Evolutionary conservation across 805 yeast genomes (phyloP).

Genomic region (Saturnispora silvae): DNA sequence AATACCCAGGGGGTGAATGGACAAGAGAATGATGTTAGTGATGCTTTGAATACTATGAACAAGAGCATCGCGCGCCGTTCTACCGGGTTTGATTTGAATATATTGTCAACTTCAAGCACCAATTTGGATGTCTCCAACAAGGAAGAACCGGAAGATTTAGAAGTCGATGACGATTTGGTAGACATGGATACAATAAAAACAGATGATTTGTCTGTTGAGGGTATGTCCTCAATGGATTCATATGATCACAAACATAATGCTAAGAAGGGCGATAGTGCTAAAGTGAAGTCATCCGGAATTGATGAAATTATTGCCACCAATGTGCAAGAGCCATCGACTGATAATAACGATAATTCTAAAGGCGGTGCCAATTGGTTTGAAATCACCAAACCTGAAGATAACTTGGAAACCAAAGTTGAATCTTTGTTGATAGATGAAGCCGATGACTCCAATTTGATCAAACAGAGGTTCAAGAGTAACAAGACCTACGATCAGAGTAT

Average conservation of each 20-base stretch:
- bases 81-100: conserved; percentile 4
- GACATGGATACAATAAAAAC: neutral
- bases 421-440: too few species aligned
- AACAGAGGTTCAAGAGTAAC: conserved; percentile 49
- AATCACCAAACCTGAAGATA: too few species aligned
- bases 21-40: too few species aligned
- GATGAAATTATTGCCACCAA: neutral
- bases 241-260: too few species aligned
- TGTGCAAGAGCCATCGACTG: conserved; percentile 1
- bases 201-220: too few species aligned
- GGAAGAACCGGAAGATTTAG: neutral
- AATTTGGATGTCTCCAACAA: neutral
- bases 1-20: too few species aligned
- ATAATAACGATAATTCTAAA: conserved; percentile 11
- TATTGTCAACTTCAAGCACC: neutral
- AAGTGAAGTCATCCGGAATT: too few species aligned
- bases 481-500: conserved; percentile 39
- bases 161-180: neutral
- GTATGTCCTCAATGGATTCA: too few species aligned
- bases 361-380: neutral
- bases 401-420: too few species aligned
- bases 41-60: too few species aligned
- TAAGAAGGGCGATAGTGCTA: too few species aligned
- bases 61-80: neutral
- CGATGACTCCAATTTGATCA: too few species aligned